phyloP scores from a whole-genome alignment of 208 protist genomes.

The Trichomonas tenax region DNA sequence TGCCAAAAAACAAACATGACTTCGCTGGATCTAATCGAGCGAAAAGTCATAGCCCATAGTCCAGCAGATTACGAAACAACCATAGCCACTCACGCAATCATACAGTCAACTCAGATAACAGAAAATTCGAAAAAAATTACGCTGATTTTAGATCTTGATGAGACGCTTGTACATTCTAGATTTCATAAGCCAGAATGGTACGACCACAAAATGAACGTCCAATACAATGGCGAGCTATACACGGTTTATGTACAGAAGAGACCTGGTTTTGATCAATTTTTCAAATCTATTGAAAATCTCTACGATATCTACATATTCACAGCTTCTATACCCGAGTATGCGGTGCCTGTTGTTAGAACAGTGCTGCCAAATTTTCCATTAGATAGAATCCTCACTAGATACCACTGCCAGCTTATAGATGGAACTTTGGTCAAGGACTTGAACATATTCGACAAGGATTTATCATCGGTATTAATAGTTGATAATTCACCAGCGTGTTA shows the following conservation, averaged over 20 bases:
- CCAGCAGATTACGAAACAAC: neutral
- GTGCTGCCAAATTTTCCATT: neutral
- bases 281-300: neutral
- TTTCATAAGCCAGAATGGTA: neutral
- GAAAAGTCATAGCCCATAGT: neutral
- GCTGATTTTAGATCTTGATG: neutral
- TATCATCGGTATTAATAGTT: neutral
- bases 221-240: neutral
- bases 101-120: neutral
- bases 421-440: neutral
- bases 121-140: neutral
- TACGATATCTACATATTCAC: neutral
- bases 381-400: neutral
- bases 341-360: neutral
- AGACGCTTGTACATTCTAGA: neutral
- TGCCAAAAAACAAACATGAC: neutral
- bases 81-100: neutral
- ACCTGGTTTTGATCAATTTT: neutral
- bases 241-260: neutral
- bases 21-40: neutral
- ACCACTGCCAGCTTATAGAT: neutral
- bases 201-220: neutral
- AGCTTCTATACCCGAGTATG: neutral
- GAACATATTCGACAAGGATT: neutral
- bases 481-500: neutral